Evolutionary conservation across 352 stramenopile genomes (phyloP), one percentile per base, ranked within the genome.

Genomic region (Pythium sp.): DNA sequence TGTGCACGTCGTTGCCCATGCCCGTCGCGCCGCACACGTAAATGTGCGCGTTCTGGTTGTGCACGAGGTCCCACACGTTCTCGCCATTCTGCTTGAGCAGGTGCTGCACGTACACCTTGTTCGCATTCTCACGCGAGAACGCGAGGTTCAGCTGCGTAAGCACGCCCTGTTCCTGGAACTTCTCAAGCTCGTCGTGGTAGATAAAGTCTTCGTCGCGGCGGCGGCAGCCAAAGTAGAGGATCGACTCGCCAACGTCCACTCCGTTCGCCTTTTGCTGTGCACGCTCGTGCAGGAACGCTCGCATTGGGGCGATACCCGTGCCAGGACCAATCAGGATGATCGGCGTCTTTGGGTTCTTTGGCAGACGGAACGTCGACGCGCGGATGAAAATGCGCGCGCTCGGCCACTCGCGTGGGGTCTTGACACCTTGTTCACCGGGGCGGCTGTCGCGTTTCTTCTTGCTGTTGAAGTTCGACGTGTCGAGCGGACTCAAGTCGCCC

Each of bases 21-120:
- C 79, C 80, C 22, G 98, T 99, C 15, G 87, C 98, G 38, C 98
- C 98, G 72, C 97, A 99, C 32, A 99, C 95, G 78, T 98, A 99
- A n/a, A 99, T 91, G 74, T 97, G 73, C n/a, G 84, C 93, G 38
- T 84, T 77, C 26, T 88, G 60, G 26, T 84, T 66, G 14, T 74
- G 62, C 64, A 97, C 76, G 6, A 94, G 74, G 8, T 87, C 67
- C 77, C 79, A 92, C 3, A 92, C 78, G 1, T 71, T 47, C 49
- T 81, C 84, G 9, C 85, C 84, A 32, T 97, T 71, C 60, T 97
- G 72, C 56, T 81, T 58, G 15, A 99, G 77, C 67, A 99, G 76
- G 77, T 99, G 91, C 82, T 99, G 98, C 59, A 99, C 98, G 72
- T 99, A 99, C 22, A 99, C 91, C 79, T 99, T 99, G 1, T 97